Conservation (phyloP, 2,329 filamentous ascomycete species). For the Pseudogymnoascus verrucosus region DNA sequence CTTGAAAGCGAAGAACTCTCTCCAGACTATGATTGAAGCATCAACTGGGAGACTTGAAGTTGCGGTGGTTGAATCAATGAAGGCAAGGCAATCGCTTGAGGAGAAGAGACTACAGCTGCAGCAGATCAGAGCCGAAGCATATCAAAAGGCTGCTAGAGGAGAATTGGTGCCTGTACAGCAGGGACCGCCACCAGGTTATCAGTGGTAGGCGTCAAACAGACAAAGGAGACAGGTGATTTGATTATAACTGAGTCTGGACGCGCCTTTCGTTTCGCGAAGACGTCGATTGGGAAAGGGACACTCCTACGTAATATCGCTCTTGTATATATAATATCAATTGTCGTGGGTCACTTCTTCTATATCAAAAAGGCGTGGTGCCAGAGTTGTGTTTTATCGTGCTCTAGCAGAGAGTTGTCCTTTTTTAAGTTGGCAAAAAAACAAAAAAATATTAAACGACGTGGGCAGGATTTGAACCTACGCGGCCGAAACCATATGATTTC, state of each 20-base stretch:
- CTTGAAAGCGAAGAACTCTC: slow-evolving; percentile 27
- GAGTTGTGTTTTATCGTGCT: too few species aligned
- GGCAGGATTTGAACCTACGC: not conserved
- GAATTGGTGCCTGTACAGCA: not conserved
- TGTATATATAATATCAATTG: not conserved
- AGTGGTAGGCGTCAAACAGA: not conserved
- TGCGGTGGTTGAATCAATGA: slow-evolving; percentile 24
- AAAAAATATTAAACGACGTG: not conserved
- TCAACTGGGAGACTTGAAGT: slow-evolving; percentile 27
- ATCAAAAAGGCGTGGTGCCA: not conserved
- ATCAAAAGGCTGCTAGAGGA: slow-evolving; percentile 27
- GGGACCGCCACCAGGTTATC: not conserved
- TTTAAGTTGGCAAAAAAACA: not conserved
- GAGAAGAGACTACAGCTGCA: slow-evolving; percentile 35
- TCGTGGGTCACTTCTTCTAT: not conserved
- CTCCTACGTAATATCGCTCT: not conserved
- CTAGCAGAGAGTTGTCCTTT: too few species aligned
- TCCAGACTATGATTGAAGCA: slow-evolving; percentile 28
- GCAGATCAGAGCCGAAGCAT: slow-evolving; percentile 36
- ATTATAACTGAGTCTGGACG: not conserved
- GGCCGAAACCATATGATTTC: not conserved
- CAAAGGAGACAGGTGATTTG: not conserved
- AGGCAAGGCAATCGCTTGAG: slow-evolving; percentile 29
- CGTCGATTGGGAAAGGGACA: not conserved
- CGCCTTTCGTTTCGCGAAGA: not conserved